Evolutionary conservation across 495 filamentous ascomycete genomes (phyloP), one percentile per base, ranked within the genome.

Genomic region (Aspergillus diversus): DNA sequence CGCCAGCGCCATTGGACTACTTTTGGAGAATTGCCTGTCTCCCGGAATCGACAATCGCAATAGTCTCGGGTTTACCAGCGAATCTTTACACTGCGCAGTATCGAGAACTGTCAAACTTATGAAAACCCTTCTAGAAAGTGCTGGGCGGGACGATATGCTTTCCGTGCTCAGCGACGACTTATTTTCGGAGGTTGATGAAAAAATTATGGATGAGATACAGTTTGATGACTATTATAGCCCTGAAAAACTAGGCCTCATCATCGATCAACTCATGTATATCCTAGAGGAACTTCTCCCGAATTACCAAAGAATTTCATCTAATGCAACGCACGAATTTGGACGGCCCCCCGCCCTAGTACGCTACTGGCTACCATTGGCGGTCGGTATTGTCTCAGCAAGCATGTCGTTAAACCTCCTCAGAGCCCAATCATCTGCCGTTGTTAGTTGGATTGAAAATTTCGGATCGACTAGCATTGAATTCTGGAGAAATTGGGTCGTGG

Each of bases 401-500:
- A 95, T 92, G 0, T 84, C 94, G 17, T 77, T 97, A 11, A 87
- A 87, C n/a, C 83, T 97, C 52, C 66, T 93, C 21, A 75, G 88
- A 57, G 89, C 87, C 69, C 83, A 86, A 13, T 87, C 86, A 69
- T 87, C 88, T 11, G 89, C 91, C 52, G 86, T 99, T 17, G 60
- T 89, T 27, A 78, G 82, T 46, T 97, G 92, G 95, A 79, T 96
- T 39, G 73, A 79, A 1, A 87, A 93, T 61, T 75, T 96, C 21
- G 92, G 91, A 8, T 69, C 78, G 0, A 99, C 95, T 5, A 78
- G 87, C 0, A 77, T 91, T 51, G 95, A 97, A 71, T 99, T 99
- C 69, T 97, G 92, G 89, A 76, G 84, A 50, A 99, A 99, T 73
- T 99, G 95, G 95, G 90, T 99, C 15, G 76, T 99, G 17, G 89